Evolutionary conservation across 148 eudicot species (phyloP), one percentile per base, ranked within the genome.

Genomic region (Vaccinium macrocarpon): DNA sequence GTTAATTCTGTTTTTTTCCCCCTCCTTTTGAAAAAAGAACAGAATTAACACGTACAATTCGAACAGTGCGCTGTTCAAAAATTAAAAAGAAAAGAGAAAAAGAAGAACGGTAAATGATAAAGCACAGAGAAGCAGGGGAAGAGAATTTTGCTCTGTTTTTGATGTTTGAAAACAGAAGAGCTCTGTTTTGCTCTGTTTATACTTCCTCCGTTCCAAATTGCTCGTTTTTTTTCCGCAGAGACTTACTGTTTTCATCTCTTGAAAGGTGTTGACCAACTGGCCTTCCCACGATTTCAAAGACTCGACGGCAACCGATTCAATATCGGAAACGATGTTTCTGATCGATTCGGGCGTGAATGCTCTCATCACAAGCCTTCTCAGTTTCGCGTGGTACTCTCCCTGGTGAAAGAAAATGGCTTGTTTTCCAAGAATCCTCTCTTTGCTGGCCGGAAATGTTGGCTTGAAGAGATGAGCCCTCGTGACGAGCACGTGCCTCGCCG

Each of bases 401-500:
- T 95, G 95, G 86, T 97, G 92, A 49, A 97, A 97, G 87, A 97
- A 97, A 46, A 97, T 89, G 4, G 98, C 99, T 86, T 97, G 91
- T 88, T 94, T 97, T 5, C 99, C 99, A 73, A 97, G 84, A 96
- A 97, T 97, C 84, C 97, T 90, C 83, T 92, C 96, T 87, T 97
- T 97, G 86, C 99, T 95, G 2, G 98, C 98, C 1, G 99, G 99
- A 86, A 92, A 97, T 85, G 99, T 95, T 23, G 99, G 99, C 84
- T 97, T 97, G 53, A 97, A 97, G 52, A 97, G 92, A 61, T 93
- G 86, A 23, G 98, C 88, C 55, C 87, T 93, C 11, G 95, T 90
- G 2, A 91, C 88, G 1, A 97, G 89, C 51, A 97, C 96, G 61
- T 90, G 89, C 53, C 90, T 93, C 11, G 94, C 95, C 7, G 97